These are phyloP conservation scores for Hanseniaspora clermontiae DNA, from an alignment of 805 yeast genomes.

Conservation along the genomic window DNA sequence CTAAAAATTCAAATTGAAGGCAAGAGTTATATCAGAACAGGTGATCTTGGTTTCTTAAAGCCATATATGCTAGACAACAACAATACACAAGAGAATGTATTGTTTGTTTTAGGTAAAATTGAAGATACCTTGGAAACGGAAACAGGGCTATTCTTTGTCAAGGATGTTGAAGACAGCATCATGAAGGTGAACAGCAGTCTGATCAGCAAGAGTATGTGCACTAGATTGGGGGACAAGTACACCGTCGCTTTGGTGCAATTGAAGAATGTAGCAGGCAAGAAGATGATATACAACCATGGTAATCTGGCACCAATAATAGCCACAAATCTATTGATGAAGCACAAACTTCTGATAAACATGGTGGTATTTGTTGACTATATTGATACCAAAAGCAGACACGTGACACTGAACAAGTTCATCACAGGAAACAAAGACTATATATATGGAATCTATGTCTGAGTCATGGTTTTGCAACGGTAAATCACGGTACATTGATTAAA, in stretches of 20 bases:
- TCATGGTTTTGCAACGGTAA: background rate
- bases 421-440: conserved; percentile 2
- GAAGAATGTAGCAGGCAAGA: conserved; percentile 5
- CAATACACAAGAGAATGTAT: conserved; percentile 36
- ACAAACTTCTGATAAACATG: conserved; percentile 70
- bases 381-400: conserved; percentile 4
- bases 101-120: conserved; percentile 74
- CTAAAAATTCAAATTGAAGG: conserved; percentile 53
- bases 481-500: no score
- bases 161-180: conserved; percentile 64
- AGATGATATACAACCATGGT: conserved; percentile 33
- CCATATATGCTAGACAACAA: conserved; percentile 39
- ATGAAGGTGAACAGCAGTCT: conserved; percentile 35
- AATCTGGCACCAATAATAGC: conserved; percentile 75
- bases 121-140: conserved; percentile 73
- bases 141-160: conserved; percentile 81
- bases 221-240: conserved; percentile 64
- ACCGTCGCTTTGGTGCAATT: conserved; percentile 60
- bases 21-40: conserved; percentile 67
- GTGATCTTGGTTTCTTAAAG: conserved; percentile 87
- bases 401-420: conserved; percentile 1
- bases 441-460: conserved; percentile 6
- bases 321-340: conserved; percentile 62
- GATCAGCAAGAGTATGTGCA: conserved; percentile 46
- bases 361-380: conserved; percentile 57